Evolutionary conservation across 2,329 filamentous ascomycete genomes (phyloP), one percentile per base, ranked within the genome.

Genomic region (Didymellaceae sp.): DNA sequence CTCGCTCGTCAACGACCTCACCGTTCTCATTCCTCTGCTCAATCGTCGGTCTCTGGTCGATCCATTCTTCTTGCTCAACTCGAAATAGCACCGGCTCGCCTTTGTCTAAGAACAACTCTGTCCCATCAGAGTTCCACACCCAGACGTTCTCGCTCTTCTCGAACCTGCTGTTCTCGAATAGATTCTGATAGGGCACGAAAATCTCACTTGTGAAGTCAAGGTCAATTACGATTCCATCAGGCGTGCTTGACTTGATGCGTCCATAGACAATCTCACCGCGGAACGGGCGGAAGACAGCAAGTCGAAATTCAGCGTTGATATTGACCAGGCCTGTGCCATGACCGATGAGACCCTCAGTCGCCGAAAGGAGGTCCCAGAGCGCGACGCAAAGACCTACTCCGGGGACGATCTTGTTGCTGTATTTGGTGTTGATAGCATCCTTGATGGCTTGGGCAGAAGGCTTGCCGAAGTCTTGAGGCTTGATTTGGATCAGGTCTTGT

Each of bases 381-480:
- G 90, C 93, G 62, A 99, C 88, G 68, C 91, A 97, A 4, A 99
- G 86, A 9, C 94, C 94, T 52, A 97, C 87, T 68, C 94, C 94
- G 71, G 96, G 93, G 55, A 99, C 91, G 91, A 90, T 88, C 75
- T 93, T 94, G 77, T 99, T 97, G 52, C 93, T 86, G 74, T 97
- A 99, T 76, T 99, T 99, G 57, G 86, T 82, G 72, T 99, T 97
- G 77, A 99, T 94, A 66, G 94, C 94, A 77, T 99, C 92, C 75
- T 97, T 91, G 57, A 99, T 90, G 1, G 91, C 91, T 57, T 91
- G 83, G 24, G 85, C 83, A 67, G 90, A 95, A 54, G 85, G 81
- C 74, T 94, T 94, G 54, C 86, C 83, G 70, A 97, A 96, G 70
- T 97, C 90, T 66, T 90, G 84, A 1, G 94, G 94, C 24, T 85